Evolutionary conservation across 2,329 filamentous ascomycete genomes (phyloP).

Genomic region (Penicillium brevicompactum): DNA sequence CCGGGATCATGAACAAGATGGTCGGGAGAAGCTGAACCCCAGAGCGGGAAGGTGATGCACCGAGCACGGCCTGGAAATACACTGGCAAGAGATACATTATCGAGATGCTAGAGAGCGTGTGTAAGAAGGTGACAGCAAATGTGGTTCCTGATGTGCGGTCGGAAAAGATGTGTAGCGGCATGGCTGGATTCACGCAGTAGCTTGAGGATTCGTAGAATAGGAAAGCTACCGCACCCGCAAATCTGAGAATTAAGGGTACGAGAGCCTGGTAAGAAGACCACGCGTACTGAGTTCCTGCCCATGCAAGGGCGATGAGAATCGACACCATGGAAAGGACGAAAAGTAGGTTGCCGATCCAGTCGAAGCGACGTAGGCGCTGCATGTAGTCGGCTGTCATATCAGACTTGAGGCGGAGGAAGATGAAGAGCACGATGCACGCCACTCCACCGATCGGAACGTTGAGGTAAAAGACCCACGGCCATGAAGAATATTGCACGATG

Average conservation of each 20-base stretch:
- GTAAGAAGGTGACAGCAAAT: neutral
- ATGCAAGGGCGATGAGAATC: neutral
- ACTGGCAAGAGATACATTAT: neutral
- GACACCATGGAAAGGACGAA: neutral
- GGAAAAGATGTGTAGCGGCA: neutral
- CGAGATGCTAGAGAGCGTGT: neutral
- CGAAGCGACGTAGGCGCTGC: neutral
- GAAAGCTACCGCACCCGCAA: neutral
- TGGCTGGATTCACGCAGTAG: neutral
- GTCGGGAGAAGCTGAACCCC: neutral
- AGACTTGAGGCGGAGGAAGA: neutral
- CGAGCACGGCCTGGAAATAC: neutral
- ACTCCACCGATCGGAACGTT: neutral
- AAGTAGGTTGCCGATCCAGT: neutral
- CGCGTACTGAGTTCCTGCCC: neutral
- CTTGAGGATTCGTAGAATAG: neutral
- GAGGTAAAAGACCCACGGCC: slow-evolving; percentile 1
- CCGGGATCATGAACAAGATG: neutral
- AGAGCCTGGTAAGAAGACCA: neutral
- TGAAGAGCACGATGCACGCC: neutral
- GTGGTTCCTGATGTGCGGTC: neutral
- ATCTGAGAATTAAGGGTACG: neutral
- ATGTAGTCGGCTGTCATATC: neutral
- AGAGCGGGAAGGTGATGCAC: neutral
- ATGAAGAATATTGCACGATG: neutral